Conservation (phyloP, 345 rosid species). For the Draba incana region DNA sequence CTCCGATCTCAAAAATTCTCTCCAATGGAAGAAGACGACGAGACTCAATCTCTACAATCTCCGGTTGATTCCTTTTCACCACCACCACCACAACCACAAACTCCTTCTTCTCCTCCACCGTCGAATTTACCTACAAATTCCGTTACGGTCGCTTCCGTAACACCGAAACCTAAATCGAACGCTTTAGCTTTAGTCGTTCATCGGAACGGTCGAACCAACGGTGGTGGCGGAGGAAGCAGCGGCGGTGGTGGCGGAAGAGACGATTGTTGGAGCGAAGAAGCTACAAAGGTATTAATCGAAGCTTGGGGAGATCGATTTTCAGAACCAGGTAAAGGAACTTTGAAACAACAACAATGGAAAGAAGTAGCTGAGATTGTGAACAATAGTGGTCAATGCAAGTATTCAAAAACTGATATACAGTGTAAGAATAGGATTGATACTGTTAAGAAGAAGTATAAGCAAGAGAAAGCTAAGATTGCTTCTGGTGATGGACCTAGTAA, state of each 20-base stretch:
- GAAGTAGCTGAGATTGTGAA: constrained; percentile 93
- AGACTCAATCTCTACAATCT: constrained; percentile 49
- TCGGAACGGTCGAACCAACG: constrained; percentile 42
- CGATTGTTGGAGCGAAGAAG: constrained; percentile 94
- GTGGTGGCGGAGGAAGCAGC: neutral
- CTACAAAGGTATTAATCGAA: constrained; percentile 73
- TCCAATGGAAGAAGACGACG: constrained; percentile 61
- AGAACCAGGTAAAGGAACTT: constrained; percentile 85
- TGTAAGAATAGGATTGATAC: constrained; percentile 97
- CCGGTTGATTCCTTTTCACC: constrained; percentile 45
- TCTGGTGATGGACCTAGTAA: constrained; percentile 61
- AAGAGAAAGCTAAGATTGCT: constrained; percentile 68
- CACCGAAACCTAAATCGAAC: constrained; percentile 41
- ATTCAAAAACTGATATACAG: constrained; percentile 79
- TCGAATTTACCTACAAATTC: constrained; percentile 38
- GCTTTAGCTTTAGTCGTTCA: constrained; percentile 44
- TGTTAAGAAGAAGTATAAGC: constrained; percentile 91
- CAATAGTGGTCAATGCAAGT: constrained; percentile 57
- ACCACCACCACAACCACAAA: constrained; percentile 12
- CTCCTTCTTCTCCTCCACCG: too few relatives aligned
- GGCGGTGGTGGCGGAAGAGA: constrained; percentile 63
- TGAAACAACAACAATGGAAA: constrained; percentile 94
- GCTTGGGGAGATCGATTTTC: constrained; percentile 92
- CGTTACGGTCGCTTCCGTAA: constrained; percentile 43
- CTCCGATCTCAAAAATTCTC: constrained; percentile 4